Conservation (phyloP, 352 stramenopile species). For the Globisporangium irregulare region DNA sequence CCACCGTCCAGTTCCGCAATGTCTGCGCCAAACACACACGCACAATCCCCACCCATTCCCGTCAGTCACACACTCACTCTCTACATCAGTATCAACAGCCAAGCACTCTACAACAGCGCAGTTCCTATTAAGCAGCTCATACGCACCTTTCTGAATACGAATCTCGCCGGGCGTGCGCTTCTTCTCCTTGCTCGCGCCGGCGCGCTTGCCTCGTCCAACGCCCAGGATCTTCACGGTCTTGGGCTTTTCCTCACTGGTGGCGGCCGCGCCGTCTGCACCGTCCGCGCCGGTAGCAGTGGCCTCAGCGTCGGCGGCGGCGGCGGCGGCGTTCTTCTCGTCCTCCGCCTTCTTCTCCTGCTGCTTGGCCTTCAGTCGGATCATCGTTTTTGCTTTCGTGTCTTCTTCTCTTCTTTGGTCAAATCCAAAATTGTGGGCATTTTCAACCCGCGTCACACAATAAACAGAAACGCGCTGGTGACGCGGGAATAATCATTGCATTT, state of each 20-base stretch:
- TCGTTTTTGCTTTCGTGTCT: constrained; percentile 10
- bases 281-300: constrained; percentile 13
- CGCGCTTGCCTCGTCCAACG: constrained; percentile 74
- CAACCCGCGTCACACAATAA: background rate
- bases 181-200: constrained; percentile 75
- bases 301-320: constrained; percentile 18
- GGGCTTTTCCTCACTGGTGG: constrained; percentile 36
- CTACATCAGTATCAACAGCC: background rate
- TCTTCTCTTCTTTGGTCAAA: background rate
- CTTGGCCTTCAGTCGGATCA: constrained; percentile 85
- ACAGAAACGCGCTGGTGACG: background rate
- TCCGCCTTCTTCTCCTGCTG: constrained; percentile 85
- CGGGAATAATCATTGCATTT: background rate
- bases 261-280: background rate
- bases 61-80: constrained; percentile 1
- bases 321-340: constrained; percentile 42
- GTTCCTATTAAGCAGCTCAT: background rate
- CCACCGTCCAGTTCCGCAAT: constrained; percentile 98
- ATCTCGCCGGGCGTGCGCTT: constrained; percentile 97
- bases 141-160: constrained; percentile 96
- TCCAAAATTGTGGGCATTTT: background rate
- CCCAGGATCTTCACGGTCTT: constrained; percentile 84
- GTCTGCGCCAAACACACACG: constrained; percentile 45
- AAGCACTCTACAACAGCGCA: background rate
- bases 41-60: background rate